Conservation (phyloP, 371 early-diverging fungal species). For the Mortierella sp. region DNA sequence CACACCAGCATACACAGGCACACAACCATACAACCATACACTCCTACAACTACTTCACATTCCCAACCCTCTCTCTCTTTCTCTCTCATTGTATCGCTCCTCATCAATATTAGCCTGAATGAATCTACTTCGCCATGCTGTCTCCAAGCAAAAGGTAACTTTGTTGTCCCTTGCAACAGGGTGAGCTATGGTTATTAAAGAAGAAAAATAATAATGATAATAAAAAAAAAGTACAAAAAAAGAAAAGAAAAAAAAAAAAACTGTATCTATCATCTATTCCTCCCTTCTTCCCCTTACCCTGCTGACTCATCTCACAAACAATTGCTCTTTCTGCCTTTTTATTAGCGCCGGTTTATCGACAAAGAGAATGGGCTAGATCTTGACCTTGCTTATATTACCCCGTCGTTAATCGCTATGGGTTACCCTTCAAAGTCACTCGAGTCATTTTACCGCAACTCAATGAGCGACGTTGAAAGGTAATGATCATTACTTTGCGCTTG, state of each 20-base stretch:
- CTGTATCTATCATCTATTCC: background rate
- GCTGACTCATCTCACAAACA: background rate
- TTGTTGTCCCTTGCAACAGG: background rate
- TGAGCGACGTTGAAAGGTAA: conserved; percentile 71
- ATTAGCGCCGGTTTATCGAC: conserved; percentile 63
- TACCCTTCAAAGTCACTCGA: conserved; percentile 76
- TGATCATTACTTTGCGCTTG: background rate
- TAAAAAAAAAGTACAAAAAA: too few relatives aligned
- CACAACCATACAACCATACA: background rate
- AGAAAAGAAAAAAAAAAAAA: background rate
- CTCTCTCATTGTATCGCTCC: background rate
- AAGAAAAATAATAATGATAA: too few relatives aligned
- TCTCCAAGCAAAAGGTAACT: conserved; percentile 51
- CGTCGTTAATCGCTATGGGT: conserved; percentile 77
- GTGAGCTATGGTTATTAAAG: background rate
- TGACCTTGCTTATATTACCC: conserved; percentile 78
- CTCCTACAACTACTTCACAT: background rate
- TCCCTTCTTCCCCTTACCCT: background rate
- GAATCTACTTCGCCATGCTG: conserved; percentile 55
- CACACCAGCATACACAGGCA: background rate
- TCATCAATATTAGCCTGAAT: conserved; percentile 11
- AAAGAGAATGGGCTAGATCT: conserved; percentile 65
- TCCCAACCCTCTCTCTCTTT: background rate
- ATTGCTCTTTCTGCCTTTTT: background rate
- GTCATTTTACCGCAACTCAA: conserved; percentile 73